phyloP scores from a whole-genome alignment of 495 filamentous ascomycete genomes.

The Hypoxylon cercidicola region DNA sequence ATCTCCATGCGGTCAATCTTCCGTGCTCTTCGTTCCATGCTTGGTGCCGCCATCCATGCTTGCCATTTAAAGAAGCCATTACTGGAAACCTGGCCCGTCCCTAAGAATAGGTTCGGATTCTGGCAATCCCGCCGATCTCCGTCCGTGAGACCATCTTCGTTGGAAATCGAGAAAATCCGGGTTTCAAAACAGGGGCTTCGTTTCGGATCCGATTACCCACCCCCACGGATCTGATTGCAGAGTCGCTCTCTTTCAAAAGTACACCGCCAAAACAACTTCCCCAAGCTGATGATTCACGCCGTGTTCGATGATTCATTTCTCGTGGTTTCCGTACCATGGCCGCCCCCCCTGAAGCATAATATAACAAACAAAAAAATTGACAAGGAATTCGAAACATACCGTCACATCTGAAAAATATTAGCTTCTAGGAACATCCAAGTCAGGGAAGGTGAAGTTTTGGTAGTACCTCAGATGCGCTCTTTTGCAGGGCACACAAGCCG shows the following conservation, averaged over 20 bases:
- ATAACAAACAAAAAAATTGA: constrained; percentile 28
- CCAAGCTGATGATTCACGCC: not conserved
- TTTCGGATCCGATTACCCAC: not conserved
- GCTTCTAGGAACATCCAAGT: constrained; percentile 21
- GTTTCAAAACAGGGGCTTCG: not conserved
- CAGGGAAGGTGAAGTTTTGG: constrained; percentile 31
- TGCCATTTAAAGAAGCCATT: not conserved
- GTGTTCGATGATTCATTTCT: not conserved
- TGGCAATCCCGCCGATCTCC: not conserved
- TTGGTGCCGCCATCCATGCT: not conserved
- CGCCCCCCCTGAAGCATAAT: constrained; percentile 5
- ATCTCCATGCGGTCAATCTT: not conserved
- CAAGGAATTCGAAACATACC: constrained; percentile 53
- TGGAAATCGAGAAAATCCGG: not conserved
- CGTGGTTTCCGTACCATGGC: constrained; percentile 1
- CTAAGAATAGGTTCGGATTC: not conserved
- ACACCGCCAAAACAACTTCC: not conserved
- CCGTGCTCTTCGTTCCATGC: not conserved
- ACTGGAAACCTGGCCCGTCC: not conserved
- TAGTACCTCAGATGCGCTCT: constrained; percentile 83
- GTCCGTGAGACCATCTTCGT: not conserved
- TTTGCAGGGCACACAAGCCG: constrained; percentile 97
- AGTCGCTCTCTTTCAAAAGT: not conserved
- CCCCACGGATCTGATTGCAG: not conserved
- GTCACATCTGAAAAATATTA: constrained; percentile 56